Conservation (phyloP, 176 grass and related monocot genomes). For the Alopecurus myosuroides region DNA sequence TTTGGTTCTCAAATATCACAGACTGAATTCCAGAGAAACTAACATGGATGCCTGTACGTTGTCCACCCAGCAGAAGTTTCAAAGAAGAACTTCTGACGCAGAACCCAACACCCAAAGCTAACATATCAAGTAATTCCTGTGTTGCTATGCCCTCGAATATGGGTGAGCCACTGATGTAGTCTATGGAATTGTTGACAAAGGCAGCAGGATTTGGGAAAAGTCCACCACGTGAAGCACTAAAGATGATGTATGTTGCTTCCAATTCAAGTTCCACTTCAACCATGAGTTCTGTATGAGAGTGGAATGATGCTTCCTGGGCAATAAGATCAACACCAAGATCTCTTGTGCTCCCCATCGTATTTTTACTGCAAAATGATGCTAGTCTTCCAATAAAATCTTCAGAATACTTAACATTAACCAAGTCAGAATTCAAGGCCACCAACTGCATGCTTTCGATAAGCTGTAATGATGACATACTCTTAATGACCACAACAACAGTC, state of each 20-base stretch:
- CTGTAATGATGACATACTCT: slow-evolving; percentile 33
- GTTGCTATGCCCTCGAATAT: slow-evolving; percentile 16
- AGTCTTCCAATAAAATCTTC: slow-evolving; percentile 44
- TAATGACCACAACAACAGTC: neutral
- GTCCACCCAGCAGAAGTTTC: slow-evolving; percentile 46
- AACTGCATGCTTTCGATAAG: slow-evolving; percentile 40
- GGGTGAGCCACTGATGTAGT: slow-evolving; percentile 33
- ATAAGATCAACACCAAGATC: slow-evolving; percentile 18
- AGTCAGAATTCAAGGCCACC: slow-evolving; percentile 29
- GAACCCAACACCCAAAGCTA: slow-evolving; percentile 52
- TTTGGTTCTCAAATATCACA: slow-evolving; percentile 42
- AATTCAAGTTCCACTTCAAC: slow-evolving; percentile 54
- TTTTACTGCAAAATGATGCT: slow-evolving; percentile 40
- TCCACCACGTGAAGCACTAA: slow-evolving; percentile 46
- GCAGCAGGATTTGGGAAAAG: slow-evolving; percentile 14
- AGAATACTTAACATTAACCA: slow-evolving; percentile 47
- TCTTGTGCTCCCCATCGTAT: slow-evolving; percentile 18
- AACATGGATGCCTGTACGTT: slow-evolving; percentile 35
- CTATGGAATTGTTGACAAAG: slow-evolving; percentile 21
- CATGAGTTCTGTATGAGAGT: slow-evolving; percentile 26
- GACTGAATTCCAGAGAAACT: slow-evolving; percentile 53
- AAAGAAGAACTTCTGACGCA: slow-evolving; percentile 48
- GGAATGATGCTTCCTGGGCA: slow-evolving; percentile 10
- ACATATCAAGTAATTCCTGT: slow-evolving; percentile 30
- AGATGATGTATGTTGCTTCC: slow-evolving; percentile 46